phyloP scores from a whole-genome alignment of 2,329 filamentous ascomycete species.

The Mycogone perniciosa region DNA sequence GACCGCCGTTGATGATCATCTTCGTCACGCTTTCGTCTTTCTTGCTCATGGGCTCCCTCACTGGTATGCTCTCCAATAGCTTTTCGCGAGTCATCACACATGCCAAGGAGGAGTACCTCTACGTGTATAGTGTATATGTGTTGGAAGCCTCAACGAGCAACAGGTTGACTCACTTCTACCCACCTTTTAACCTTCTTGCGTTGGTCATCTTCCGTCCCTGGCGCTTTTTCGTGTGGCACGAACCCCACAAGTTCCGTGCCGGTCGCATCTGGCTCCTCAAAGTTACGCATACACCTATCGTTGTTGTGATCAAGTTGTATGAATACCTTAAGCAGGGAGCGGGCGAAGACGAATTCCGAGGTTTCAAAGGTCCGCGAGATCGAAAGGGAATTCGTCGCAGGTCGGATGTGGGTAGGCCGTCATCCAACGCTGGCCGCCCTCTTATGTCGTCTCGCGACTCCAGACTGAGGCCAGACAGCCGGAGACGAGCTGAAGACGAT shows the following conservation, averaged over 20 bases:
- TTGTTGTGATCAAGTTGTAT: slow-evolving; percentile 62
- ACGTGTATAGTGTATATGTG: slow-evolving; percentile 63
- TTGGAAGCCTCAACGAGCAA: slow-evolving; percentile 62
- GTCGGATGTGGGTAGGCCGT: slow-evolving; percentile 14
- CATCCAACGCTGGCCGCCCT: slow-evolving; percentile 13
- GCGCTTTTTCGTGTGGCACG: slow-evolving; percentile 59
- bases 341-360: slow-evolving; percentile 38
- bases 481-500: slow-evolving; percentile 27
- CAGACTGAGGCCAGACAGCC: slow-evolving; percentile 12
- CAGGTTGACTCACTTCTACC: slow-evolving; percentile 63
- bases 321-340: slow-evolving; percentile 44
- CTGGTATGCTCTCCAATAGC: slow-evolving; percentile 71
- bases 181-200: slow-evolving; percentile 68
- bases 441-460: slow-evolving; percentile 15
- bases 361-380: slow-evolving; percentile 42
- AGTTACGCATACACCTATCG: slow-evolving; percentile 59
- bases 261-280: slow-evolving; percentile 57
- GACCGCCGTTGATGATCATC: slow-evolving; percentile 59
- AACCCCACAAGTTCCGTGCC: slow-evolving; percentile 51
- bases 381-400: slow-evolving; percentile 17
- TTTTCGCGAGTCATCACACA: slow-evolving; percentile 59
- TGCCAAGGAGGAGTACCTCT: slow-evolving; percentile 69
- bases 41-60: slow-evolving; percentile 70
- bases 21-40: slow-evolving; percentile 76
- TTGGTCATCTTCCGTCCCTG: slow-evolving; percentile 66